Evolutionary conservation across 805 yeast species (phyloP), one percentile per base, ranked within the genome.

Genomic region (Huiozyma naganishii): DNA sequence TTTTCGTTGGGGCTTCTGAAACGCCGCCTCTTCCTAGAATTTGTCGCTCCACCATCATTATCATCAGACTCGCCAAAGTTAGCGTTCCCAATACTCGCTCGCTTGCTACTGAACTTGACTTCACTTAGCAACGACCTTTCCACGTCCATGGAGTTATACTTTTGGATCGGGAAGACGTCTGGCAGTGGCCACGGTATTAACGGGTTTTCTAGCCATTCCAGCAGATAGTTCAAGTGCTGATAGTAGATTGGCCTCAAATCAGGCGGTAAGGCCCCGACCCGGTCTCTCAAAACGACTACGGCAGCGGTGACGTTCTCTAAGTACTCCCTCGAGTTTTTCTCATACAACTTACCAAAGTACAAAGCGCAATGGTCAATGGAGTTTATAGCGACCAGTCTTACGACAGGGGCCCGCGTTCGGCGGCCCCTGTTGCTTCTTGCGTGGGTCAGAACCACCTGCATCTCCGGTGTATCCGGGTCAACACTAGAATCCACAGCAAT

Each of bases 341-440:
- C 48, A 29, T 59, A 48, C 41, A 55, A 11, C 48, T 52, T 61
- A 52, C 64, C 66, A 67, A 78, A 73, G 53, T 71, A 66, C 45
- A 73, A 55, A 48, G 77, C 76, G 48, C 87, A 79, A 58, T 90
- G 97, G 53, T 90, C 96, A 27, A 86, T 77, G 3, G 95, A 80
- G 53, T 85, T 80, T 45, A 80, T 74, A 1, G 95, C 82, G 3
- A 86, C 77, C 27, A 90, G 66, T 33, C 90, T 66, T 27, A 90
- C 55, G 5, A 85, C 65, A 7, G 86, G 81, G 6, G 83, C 73
- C 11, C 11, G 11, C 11, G 9, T 11, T 7, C 53, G 58, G 7
- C 49, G 36, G 40, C 44, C 50, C 39, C 53, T 53, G 29, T 54
- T 50, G n/a, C 57, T 53, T 46, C 67, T 55, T 12, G 48, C 45